Percentiles rank a stretch among this genome's conserved stretches.
Conservation (phyloP, 768 basidiomycete species). For the Serendipita sp. region DNA sequence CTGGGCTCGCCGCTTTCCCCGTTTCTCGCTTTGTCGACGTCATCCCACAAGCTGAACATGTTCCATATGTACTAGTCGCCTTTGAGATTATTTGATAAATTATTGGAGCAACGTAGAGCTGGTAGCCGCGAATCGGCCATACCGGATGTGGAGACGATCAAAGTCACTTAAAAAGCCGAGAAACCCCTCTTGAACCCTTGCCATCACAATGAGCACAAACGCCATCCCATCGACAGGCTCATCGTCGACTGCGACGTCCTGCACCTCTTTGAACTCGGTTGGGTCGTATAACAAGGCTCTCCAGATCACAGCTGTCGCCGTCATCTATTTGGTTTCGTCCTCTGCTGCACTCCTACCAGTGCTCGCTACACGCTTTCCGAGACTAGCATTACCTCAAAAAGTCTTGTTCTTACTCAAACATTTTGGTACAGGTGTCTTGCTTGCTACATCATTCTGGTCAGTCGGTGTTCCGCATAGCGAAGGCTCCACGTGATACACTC, state of each 20-base stretch:
- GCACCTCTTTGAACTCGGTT: background rate
- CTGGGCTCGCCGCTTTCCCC: too few species aligned
- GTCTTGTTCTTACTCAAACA: background rate
- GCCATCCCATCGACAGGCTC: background rate
- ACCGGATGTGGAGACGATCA: too few species aligned
- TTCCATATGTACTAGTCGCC: too few species aligned
- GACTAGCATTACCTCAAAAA: background rate
- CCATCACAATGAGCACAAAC: background rate
- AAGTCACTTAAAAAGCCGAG: too few species aligned
- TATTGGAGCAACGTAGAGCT: too few species aligned
- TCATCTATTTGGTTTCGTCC: background rate
- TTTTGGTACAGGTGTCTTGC: background rate
- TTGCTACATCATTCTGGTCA: constrained; percentile 3
- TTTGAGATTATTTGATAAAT: too few species aligned
- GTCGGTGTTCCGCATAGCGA: background rate
- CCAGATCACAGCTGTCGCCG: background rate
- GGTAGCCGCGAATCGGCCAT: too few species aligned
- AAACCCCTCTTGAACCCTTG: background rate
- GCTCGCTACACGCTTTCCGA: background rate
- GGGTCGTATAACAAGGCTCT: background rate
- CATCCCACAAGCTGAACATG: too few species aligned
- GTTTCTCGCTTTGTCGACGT: too few species aligned
- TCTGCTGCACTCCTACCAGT: constrained; percentile 1
- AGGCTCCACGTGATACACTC: background rate
- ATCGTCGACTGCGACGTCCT: background rate